These are phyloP conservation scores for Pneumocystis murina DNA, from an alignment of 1,139 yeast species.

Conservation along the genomic window DNA sequence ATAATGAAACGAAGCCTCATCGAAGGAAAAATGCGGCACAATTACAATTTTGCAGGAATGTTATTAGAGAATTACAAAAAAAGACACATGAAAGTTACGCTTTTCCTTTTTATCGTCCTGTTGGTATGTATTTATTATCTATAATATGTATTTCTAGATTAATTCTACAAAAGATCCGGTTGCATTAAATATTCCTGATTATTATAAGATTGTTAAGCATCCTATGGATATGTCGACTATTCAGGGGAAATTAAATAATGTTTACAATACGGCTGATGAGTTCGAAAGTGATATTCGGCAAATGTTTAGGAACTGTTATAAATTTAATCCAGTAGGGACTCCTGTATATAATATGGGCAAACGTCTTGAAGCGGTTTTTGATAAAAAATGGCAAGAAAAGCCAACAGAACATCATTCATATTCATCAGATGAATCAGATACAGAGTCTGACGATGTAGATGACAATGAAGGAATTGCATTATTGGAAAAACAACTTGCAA, in stretches of 20 bases:
- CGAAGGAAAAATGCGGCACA: slow-evolving; percentile 87
- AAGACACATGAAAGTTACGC: slow-evolving; percentile 75
- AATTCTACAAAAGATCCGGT: slow-evolving; percentile 47
- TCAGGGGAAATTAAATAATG: slow-evolving; percentile 61
- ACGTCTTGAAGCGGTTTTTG: slow-evolving; percentile 68
- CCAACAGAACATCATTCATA: slow-evolving; percentile 51
- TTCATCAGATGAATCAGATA: slow-evolving; percentile 36
- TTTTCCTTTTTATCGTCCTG: slow-evolving; percentile 86
- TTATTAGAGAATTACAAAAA: slow-evolving; percentile 63
- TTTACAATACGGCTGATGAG: slow-evolving; percentile 77
- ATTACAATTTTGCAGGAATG: slow-evolving; percentile 68
- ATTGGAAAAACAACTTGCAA: slow-evolving; percentile 74
- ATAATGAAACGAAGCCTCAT: slow-evolving; percentile 68
- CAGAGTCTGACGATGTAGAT: slow-evolving; percentile 56
- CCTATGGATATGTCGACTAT: slow-evolving; percentile 95
- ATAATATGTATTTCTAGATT: background rate
- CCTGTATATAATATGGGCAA: slow-evolving; percentile 95
- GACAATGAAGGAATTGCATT: slow-evolving; percentile 67
- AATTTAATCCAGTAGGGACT: slow-evolving; percentile 87
- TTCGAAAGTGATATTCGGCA: slow-evolving; percentile 71
- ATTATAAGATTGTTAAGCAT: slow-evolving; percentile 64
- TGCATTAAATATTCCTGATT: slow-evolving; percentile 82
- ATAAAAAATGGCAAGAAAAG: slow-evolving; percentile 75
- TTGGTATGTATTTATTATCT: slow-evolving; percentile 20
- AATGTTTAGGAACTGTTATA: slow-evolving; percentile 76